These are phyloP conservation scores for Pestalotiopsis sp. DNA, from an alignment of 2,329 filamentous ascomycete genomes.

Conservation along the genomic window DNA sequence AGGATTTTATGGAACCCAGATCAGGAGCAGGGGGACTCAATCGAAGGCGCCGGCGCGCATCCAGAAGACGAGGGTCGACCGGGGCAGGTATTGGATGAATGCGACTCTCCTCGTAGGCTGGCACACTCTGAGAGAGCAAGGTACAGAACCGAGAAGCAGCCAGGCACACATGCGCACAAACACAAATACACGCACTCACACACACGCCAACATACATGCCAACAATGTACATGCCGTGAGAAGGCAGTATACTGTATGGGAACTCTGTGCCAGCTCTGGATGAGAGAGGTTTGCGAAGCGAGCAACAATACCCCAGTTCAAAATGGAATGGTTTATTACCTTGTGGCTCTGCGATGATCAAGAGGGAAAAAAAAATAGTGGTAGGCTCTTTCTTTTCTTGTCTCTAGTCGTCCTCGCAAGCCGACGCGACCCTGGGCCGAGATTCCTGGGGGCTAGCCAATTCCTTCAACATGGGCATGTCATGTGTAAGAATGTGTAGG, in stretches of 20 bases:
- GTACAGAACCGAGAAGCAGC: constrained; percentile 4
- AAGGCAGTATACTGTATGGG: background rate
- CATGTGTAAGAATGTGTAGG: background rate
- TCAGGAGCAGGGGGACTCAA: constrained; percentile 31
- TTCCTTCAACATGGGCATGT: background rate
- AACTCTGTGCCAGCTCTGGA: background rate
- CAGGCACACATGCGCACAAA: background rate
- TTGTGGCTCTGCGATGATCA: background rate
- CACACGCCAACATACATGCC: background rate
- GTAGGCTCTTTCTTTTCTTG: constrained; percentile 26
- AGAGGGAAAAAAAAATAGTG: constrained; percentile 19
- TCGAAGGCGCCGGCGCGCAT: constrained; percentile 7
- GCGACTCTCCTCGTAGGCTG: constrained; percentile 7
- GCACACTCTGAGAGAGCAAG: background rate
- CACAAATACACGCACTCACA: background rate
- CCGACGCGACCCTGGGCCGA: constrained; percentile 38
- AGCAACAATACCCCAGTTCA: background rate
- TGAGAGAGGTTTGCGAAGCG: background rate
- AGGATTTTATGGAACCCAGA: constrained; percentile 34
- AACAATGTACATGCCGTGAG: background rate
- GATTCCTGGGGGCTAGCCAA: constrained; percentile 28
- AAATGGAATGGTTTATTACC: background rate
- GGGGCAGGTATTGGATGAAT: constrained; percentile 25
- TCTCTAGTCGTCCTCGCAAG: constrained; percentile 23
- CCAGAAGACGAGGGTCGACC: constrained; percentile 33